Percentiles rank a stretch among this genome's conserved stretches.
phyloP scores from a whole-genome alignment of 805 yeast genomes.

The Pichia ethanolica region DNA sequence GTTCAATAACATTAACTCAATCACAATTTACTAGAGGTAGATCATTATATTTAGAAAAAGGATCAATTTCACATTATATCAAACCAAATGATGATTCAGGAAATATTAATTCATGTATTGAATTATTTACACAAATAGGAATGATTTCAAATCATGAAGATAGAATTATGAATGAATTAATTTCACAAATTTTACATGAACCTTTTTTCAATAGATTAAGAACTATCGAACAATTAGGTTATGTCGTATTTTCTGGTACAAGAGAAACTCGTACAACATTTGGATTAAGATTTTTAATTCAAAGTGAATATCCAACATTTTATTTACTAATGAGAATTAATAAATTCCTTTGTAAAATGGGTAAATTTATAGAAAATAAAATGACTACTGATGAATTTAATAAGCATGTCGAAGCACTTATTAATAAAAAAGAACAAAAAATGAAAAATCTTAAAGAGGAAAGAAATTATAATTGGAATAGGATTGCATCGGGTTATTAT shows the following conservation, averaged over 20 bases:
- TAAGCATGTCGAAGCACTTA: constrained; percentile 62
- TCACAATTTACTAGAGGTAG: constrained; percentile 39
- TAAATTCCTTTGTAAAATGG: constrained; percentile 44
- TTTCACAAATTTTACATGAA: constrained; percentile 70
- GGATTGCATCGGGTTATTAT: constrained; percentile 69
- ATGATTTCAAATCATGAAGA: constrained; percentile 34
- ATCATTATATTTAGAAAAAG: constrained; percentile 35
- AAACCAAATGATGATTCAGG: constrained; percentile 49
- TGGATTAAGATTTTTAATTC: constrained; percentile 71
- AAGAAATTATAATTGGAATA: constrained; percentile 52
- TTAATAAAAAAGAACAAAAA: constrained; percentile 59
- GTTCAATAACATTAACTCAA: constrained; percentile 32
- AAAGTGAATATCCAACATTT: constrained; percentile 70
- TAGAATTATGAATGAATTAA: constrained; percentile 51
- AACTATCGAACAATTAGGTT: constrained; percentile 92
- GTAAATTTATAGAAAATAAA: constrained; percentile 33
- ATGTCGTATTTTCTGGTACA: constrained; percentile 79
- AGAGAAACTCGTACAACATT: constrained; percentile 62
- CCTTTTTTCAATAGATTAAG: constrained; percentile 87
- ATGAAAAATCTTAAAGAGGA: constrained; percentile 78
- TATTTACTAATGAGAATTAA: constrained; percentile 74
- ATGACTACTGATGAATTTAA: constrained; percentile 60
- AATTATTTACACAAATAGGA: constrained; percentile 67
- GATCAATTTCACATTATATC: constrained; percentile 39
- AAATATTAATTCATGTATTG: constrained; percentile 80